Evolutionary conservation across 495 filamentous ascomycete species (phyloP).

Genomic region (Aspergillus mulundensis): DNA sequence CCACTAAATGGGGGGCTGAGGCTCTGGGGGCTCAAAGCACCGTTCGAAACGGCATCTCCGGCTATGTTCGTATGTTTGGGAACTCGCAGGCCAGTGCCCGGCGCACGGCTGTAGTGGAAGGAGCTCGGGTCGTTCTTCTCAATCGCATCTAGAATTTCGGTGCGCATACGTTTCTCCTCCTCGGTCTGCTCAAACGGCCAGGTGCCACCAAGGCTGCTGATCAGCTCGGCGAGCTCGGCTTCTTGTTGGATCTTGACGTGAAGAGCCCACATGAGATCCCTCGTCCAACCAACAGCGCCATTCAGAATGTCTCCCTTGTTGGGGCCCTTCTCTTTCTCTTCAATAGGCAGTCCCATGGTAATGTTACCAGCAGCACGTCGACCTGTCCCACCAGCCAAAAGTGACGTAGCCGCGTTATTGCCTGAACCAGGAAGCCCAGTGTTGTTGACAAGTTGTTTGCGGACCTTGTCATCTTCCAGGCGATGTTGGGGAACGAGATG

Average conservation of each 20-base stretch:
- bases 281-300: conserved; percentile 92
- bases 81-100: conserved; percentile 81
- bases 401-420: conserved; percentile 75
- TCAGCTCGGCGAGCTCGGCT: conserved; percentile 70
- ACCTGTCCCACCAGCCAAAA: conserved; percentile 78
- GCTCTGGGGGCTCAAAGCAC: conserved; percentile 53
- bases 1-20: conserved; percentile 69
- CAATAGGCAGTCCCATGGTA: conserved; percentile 81
- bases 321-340: conserved; percentile 97
- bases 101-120: conserved; percentile 79
- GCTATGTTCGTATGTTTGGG: conserved; percentile 90
- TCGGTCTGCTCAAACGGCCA: conserved; percentile 84
- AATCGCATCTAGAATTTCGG: conserved; percentile 80
- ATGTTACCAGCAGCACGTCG: conserved; percentile 86
- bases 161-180: conserved; percentile 92
- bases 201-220: conserved; percentile 63
- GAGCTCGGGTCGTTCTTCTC: conserved; percentile 65
- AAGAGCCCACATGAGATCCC: conserved; percentile 95
- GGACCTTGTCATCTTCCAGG: conserved; percentile 93
- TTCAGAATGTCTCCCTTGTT: conserved; percentile 99
- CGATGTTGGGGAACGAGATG: conserved; percentile 89
- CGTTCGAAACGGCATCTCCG: conserved; percentile 63
- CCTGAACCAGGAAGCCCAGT: conserved; percentile 79
- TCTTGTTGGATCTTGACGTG: conserved; percentile 84
- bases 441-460: conserved; percentile 89